These are phyloP conservation scores for Scleroderma bovista DNA, from an alignment of 768 basidiomycete species.

Conservation along the genomic window DNA sequence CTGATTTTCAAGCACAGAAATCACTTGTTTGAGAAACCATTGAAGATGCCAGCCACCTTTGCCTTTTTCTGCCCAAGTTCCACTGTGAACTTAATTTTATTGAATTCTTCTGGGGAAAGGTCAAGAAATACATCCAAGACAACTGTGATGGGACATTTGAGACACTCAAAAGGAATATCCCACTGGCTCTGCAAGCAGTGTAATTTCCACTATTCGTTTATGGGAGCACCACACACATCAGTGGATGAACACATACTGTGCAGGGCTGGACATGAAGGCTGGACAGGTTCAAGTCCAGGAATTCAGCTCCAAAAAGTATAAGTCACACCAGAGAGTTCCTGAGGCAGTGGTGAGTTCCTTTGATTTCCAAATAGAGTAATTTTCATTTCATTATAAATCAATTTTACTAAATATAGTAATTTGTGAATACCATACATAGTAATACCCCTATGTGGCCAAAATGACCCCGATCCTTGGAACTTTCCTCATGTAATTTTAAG, in stretches of 20 bases:
- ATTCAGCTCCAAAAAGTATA: constrained; percentile 10
- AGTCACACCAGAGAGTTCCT: constrained; percentile 4
- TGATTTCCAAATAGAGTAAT: background rate
- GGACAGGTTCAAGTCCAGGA: constrained; percentile 7
- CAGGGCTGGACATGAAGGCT: constrained; percentile 11
- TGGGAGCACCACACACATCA: constrained; percentile 12
- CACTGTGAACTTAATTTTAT: constrained; percentile 22
- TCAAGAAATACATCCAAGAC: constrained; percentile 19
- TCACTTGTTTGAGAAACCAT: constrained; percentile 22
- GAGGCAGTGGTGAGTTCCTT: constrained; percentile 1
- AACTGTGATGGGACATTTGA: constrained; percentile 23
- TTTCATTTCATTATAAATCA: background rate
- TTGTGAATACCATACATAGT: constrained; percentile 3
- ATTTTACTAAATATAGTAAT: background rate
- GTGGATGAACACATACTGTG: constrained; percentile 13
- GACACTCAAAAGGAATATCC: constrained; percentile 21
- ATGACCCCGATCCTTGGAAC: background rate
- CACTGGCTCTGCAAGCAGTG: constrained; percentile 12
- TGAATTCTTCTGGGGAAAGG: constrained; percentile 24
- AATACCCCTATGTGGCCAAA: background rate
- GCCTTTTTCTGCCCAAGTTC: constrained; percentile 10
- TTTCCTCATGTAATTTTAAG: constrained; percentile 12
- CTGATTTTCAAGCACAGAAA: constrained; percentile 6
- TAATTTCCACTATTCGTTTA: constrained; percentile 6
- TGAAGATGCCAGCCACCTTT: constrained; percentile 22